A percentile compares a stretch with the other conserved stretches of the same genome.
phyloP scores from a whole-genome alignment of 495 filamentous ascomycete species.

The Penicillium subrubescens region DNA sequence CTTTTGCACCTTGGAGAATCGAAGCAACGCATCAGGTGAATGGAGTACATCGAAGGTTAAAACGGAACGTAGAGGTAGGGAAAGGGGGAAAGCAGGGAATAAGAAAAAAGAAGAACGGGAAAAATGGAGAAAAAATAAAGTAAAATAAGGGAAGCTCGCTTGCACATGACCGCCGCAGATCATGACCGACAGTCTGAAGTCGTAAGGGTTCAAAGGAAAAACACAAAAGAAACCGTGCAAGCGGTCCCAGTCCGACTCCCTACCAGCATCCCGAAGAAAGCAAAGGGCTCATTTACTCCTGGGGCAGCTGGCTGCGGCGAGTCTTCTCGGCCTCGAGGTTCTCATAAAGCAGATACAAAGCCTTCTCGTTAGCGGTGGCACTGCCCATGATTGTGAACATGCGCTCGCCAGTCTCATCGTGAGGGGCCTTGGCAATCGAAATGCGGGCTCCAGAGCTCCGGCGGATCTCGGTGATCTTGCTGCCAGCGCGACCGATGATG shows the following conservation, averaged over 20 bases:
- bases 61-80: slow-evolving; percentile 55
- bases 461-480: slow-evolving; percentile 97
- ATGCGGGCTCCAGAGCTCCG: slow-evolving; percentile 95
- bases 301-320: slow-evolving; percentile 79
- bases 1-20: slow-evolving; percentile 42
- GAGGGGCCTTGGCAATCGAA: slow-evolving; percentile 96
- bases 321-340: slow-evolving; percentile 99
- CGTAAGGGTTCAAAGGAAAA: slow-evolving; percentile 34
- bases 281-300: slow-evolving; percentile 55
- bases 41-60: slow-evolving; percentile 35
- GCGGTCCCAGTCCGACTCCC: slow-evolving; percentile 23
- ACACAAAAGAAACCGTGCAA: slow-evolving; percentile 25
- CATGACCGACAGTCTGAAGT: slow-evolving; percentile 42
- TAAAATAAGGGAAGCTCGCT: slow-evolving; percentile 48
- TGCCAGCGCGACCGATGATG: slow-evolving; percentile 92
- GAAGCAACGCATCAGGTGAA: slow-evolving; percentile 55
- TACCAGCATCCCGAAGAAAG: slow-evolving; percentile 10
- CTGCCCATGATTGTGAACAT: slow-evolving; percentile 99
- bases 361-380: slow-evolving; percentile 87
- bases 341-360: slow-evolving; percentile 94
- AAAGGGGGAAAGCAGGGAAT: slow-evolving; percentile 50
- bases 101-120: slow-evolving; percentile 31
- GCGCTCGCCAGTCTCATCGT: slow-evolving; percentile 95
- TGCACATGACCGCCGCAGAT: slow-evolving; percentile 39
- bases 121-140: slow-evolving; percentile 48